Conservation (phyloP, 129 eudicot species). For the Sambucus nigra region DNA sequence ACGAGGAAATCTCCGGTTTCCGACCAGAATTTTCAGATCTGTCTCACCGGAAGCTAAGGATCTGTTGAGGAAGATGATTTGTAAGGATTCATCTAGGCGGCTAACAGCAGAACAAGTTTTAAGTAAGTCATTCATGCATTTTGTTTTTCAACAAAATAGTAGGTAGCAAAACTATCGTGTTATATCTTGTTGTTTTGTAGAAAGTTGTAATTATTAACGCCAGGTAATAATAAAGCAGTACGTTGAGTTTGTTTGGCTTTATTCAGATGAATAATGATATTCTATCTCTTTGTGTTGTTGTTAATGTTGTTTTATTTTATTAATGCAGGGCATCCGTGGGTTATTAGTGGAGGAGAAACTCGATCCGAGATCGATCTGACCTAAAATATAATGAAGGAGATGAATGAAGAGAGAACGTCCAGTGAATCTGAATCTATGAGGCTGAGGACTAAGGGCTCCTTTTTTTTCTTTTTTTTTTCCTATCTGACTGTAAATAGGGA, state of each 20-base stretch:
- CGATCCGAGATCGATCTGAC: conserved; percentile 37
- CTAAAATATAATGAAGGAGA: conserved; percentile 4
- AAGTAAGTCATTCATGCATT: conserved; percentile 31
- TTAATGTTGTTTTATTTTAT: not conserved
- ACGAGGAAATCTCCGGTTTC: conserved; percentile 71
- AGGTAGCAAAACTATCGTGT: not conserved
- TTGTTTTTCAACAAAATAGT: not conserved
- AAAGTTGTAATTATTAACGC: too few relatives aligned
- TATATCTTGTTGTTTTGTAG: not conserved
- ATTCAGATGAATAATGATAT: not conserved
- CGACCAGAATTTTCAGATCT: conserved; percentile 48
- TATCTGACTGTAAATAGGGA: too few relatives aligned
- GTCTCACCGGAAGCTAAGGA: conserved; percentile 78
- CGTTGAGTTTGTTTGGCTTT: not conserved
- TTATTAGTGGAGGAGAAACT: conserved; percentile 53
- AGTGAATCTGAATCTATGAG: too few relatives aligned
- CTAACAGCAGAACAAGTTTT: conserved; percentile 80
- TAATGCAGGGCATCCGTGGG: conserved; percentile 76
- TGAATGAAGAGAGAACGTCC: too few relatives aligned
- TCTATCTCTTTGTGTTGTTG: not conserved
- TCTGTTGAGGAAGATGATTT: conserved; percentile 79
- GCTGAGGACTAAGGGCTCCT: too few relatives aligned
- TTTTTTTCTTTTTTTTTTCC: too few relatives aligned
- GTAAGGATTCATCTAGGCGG: conserved; percentile 68
- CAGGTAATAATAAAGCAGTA: too few relatives aligned